phyloP scores from a whole-genome alignment of 176 grass and related monocot genomes.

The Oryza brachyantha region DNA sequence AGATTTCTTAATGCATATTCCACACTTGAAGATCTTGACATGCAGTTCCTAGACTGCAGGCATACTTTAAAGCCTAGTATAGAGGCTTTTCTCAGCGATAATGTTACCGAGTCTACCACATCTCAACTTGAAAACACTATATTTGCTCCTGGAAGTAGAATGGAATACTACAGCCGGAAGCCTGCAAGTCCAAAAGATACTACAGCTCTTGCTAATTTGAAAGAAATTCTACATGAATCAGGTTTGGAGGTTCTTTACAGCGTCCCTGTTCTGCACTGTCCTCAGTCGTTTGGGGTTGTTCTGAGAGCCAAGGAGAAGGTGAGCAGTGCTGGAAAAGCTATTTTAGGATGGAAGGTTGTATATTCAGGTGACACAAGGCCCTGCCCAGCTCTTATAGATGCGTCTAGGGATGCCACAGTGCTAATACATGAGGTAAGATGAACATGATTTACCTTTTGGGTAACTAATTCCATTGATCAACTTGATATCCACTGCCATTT shows the following conservation, averaged over 20 bases:
- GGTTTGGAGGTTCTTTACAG: conserved; percentile 77
- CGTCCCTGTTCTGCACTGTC: conserved; percentile 84
- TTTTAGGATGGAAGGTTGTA: conserved; percentile 90
- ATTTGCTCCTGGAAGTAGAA: conserved; percentile 77
- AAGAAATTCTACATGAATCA: conserved; percentile 55
- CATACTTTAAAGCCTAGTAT: conserved; percentile 63
- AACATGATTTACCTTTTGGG: background rate
- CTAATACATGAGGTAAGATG: conserved; percentile 86
- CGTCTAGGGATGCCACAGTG: conserved; percentile 80
- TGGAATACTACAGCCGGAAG: conserved; percentile 80
- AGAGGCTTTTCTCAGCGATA: conserved; percentile 35
- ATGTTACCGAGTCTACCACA: conserved; percentile 17
- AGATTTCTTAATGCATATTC: conserved; percentile 97
- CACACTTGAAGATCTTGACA: conserved; percentile 85
- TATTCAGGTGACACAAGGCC: conserved; percentile 92
- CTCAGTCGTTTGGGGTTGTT: conserved; percentile 88
- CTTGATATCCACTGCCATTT: background rate
- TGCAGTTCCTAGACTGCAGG: conserved; percentile 96
- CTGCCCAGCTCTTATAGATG: conserved; percentile 76
- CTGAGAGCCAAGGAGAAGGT: conserved; percentile 50
- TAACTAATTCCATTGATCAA: background rate
- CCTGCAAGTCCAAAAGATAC: conserved; percentile 58
- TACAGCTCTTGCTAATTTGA: conserved; percentile 52
- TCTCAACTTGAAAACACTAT: conserved; percentile 44
- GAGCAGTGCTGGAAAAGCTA: conserved; percentile 44